phyloP scores from a whole-genome alignment of 495 filamentous ascomycete genomes.

The Pseudoneurospora amorphoporcata region DNA sequence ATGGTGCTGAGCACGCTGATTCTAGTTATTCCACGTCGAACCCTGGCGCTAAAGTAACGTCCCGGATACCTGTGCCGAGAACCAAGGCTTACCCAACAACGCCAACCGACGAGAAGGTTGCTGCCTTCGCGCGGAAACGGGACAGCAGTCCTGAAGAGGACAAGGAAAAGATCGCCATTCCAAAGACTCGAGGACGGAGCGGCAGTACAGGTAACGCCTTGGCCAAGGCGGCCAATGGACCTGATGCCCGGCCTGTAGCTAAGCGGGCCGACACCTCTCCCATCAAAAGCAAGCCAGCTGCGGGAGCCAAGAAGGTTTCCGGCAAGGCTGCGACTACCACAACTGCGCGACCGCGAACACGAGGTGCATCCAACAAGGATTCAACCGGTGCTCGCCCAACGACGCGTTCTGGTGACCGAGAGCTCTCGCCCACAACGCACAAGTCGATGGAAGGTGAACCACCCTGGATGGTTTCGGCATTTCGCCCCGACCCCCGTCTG shows the following conservation, averaged over 20 bases:
- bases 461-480: slow-evolving; percentile 90
- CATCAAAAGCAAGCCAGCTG: slow-evolving; percentile 26
- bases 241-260: slow-evolving; percentile 23
- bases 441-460: slow-evolving; percentile 88
- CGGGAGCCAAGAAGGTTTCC: slow-evolving; percentile 30
- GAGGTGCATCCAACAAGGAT: slow-evolving; percentile 41
- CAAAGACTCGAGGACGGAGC: slow-evolving; percentile 59
- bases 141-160: slow-evolving; percentile 52
- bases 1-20: slow-evolving; percentile 58
- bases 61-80: slow-evolving; percentile 76
- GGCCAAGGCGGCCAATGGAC: slow-evolving; percentile 32
- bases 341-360: slow-evolving; percentile 51
- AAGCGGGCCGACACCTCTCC: slow-evolving; percentile 39
- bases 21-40: slow-evolving; percentile 29
- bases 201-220: slow-evolving; percentile 54
- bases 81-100: slow-evolving; percentile 32
- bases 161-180: slow-evolving; percentile 35
- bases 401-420: slow-evolving; percentile 42
- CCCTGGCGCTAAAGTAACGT: slow-evolving; percentile 34
- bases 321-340: slow-evolving; percentile 31
- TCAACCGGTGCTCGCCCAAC: slow-evolving; percentile 45
- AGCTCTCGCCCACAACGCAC: slow-evolving; percentile 30
- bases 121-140: slow-evolving; percentile 46
- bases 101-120: slow-evolving; percentile 19
- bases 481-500: slow-evolving; percentile 88